Evolutionary conservation across 768 basidiomycete species (phyloP), one percentile per base, ranked within the genome.

Genomic region (Lepiota venenata): DNA sequence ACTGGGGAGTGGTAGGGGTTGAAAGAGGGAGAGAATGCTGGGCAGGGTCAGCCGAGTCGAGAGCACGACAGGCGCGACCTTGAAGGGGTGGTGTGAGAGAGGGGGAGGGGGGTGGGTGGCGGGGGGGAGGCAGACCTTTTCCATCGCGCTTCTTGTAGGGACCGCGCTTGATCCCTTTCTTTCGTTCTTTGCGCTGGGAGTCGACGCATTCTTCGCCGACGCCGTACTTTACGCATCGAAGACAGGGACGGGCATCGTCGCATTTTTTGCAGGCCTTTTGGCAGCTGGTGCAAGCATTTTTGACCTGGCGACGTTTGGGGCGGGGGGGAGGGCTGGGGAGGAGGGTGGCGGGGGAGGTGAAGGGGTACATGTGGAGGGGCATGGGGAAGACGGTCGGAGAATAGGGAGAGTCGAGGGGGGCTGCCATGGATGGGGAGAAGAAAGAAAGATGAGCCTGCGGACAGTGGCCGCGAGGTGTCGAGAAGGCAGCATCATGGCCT

Each of bases 141-240:
- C 82, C 84, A 88, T 90, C 88, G 84, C 88, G 88, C 84, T 91
- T 92, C 90, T 91, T 91, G 87, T 92, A 92, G 70, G 90, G 90
- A 42, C 89, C 89, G 65, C 89, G 74, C 76, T 91, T 92, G 61
- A 90, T 79, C 60, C 89, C 89, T 67, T 89, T 91, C 69, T 90
- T 91, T 64, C 93, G 81, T 72, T 96, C 93, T 75, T 95, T 96
- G 68, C 93, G 80, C 69, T 89, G 85, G 27, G 93, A 93, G 73
- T 94, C 90, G 60, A 91, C 75, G 66, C 94, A 97, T 64, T 88
- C 87, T 65, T 93, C 89, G 45, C 84, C 79, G 59, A 89, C 80
- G 63, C 91, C 92, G 61, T 95, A 95, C 73, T 90, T 93, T 64
- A 93, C 86, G 63, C 94, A 97, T 57, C 94, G 86, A 54, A 91